Evolutionary conservation across 495 filamentous ascomycete species (phyloP).

Genomic region (Trichoderma gamsii): DNA sequence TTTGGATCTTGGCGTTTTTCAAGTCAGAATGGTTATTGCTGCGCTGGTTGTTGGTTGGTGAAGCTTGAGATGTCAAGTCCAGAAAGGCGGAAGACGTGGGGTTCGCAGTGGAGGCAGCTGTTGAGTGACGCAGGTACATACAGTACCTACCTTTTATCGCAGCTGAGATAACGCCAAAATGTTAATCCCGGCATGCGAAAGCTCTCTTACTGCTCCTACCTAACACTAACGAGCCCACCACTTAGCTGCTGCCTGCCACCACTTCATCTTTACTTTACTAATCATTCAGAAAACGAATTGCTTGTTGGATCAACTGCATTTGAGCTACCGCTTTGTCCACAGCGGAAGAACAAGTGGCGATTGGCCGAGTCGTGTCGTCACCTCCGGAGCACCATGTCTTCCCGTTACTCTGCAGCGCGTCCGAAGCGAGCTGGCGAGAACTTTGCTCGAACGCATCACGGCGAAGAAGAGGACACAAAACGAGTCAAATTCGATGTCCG

Average conservation of each 20-base stretch:
- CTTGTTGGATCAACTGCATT: not conserved
- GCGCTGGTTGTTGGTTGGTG: not conserved
- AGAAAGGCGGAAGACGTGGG: conserved; percentile 15
- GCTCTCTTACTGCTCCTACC: not conserved
- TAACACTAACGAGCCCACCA: not conserved
- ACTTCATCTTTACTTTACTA: not conserved
- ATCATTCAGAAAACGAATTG: not conserved
- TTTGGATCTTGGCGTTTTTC: not conserved
- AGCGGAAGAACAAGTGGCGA: not conserved
- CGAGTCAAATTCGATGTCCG: conserved; percentile 92
- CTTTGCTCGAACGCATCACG: conserved; percentile 66
- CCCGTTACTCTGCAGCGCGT: conserved; percentile 56
- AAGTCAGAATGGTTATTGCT: not conserved
- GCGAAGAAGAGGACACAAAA: conserved; percentile 56
- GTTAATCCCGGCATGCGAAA: not conserved
- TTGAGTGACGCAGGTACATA: conserved; percentile 13
- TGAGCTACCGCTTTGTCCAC: not conserved
- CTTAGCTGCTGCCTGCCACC: not conserved
- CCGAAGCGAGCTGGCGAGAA: conserved; percentile 79
- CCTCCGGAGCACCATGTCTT: conserved; percentile 47
- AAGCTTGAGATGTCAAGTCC: not conserved
- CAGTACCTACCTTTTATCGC: conserved; percentile 1
- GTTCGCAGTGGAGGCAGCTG: conserved; percentile 14
- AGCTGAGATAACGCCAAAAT: conserved; percentile 7
- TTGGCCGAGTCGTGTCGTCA: conserved; percentile 5